Evolutionary conservation across 176 grass and related monocot genomes (phyloP), one percentile per base, ranked within the genome.

Genomic region (Alopecurus myosuroides): DNA sequence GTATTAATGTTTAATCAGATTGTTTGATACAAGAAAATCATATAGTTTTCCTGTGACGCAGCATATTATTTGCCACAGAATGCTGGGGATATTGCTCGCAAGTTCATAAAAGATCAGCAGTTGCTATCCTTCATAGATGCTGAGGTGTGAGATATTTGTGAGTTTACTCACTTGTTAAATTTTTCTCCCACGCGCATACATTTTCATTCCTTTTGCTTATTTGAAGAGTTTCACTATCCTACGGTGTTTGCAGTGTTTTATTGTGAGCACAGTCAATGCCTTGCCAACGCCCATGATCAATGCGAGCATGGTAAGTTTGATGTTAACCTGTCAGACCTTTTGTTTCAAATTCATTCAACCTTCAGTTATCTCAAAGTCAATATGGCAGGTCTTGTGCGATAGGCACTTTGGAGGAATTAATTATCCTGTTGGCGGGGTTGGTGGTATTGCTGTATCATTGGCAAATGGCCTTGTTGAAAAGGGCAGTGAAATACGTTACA

Each of bases 271-370:
- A 67, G 91, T 95, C 52, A 95, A 94, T 88, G 93, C 96, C 74
- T 90, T 95, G 85, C 89, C 95, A 84, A 98, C 93, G 60, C 95
- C 95, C 73, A 95, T 98, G 93, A 98, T 98, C 82, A 98, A 98
- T 88, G 93, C 95, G 82, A 94, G 93, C 89, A 95, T 95, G 95
- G 95, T 98, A 81, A 91, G 88, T 83, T 72, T 1, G 58, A 88
- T 57, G 6, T 86, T 86, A 63, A 46, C 63, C 23, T 42, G 35
- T 56, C 36, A 61, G 5, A 81, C 82, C 58, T 60, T 60, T 37
- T 30, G 65, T 68, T 53, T 88, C 52, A 28, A 76, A 39, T 81
- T 57, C 20, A 31, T 89, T 50, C 14, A 55, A 36, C 56, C 22
- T 76, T 87, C 69, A 76, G 37, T 81, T 90, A 66, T 92, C 77